phyloP scores from a whole-genome alignment of 352 stramenopile species.

The Peronospora destructor region DNA sequence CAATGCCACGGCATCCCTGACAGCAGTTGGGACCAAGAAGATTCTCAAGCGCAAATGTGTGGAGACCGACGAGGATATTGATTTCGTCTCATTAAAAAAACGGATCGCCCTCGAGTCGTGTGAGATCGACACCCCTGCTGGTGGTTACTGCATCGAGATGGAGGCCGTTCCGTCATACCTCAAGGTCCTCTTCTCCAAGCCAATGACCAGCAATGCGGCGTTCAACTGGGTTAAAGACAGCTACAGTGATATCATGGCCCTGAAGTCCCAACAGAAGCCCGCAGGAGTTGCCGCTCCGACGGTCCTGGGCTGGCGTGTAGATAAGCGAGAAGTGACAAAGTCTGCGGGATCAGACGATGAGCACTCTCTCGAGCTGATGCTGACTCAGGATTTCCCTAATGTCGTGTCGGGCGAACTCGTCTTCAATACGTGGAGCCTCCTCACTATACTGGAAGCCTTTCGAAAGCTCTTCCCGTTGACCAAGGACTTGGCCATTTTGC shows the following conservation, averaged over 20 bases:
- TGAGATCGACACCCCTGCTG: conserved; percentile 14
- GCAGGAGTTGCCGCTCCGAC: conserved; percentile 2
- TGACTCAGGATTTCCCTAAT: conserved; percentile 30
- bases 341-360: conserved; percentile 3
- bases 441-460: conserved; percentile 26
- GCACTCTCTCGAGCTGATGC: conserved; percentile 26
- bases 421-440: conserved; percentile 38
- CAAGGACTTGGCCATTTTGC: conserved; percentile 35
- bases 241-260: conserved; percentile 37
- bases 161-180: conserved; percentile 35
- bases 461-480: conserved; percentile 32
- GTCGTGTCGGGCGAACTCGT: conserved; percentile 33
- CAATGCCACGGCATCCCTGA: conserved; percentile 9
- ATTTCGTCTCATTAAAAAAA: conserved; percentile 11
- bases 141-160: conserved; percentile 37
- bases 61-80: conserved; percentile 12
- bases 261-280: conserved; percentile 25
- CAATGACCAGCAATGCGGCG: conserved; percentile 29
- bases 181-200: conserved; percentile 30
- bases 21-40: conserved; percentile 10
- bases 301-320: conserved; percentile 32
- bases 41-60: conserved; percentile 32
- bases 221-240: conserved; percentile 49
- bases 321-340: conserved; percentile 23
- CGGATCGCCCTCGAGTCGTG: conserved; percentile 2